Evolutionary conservation across 257 asterid genomes (phyloP).

Genomic region (Fraxinus pennsylvanica): DNA sequence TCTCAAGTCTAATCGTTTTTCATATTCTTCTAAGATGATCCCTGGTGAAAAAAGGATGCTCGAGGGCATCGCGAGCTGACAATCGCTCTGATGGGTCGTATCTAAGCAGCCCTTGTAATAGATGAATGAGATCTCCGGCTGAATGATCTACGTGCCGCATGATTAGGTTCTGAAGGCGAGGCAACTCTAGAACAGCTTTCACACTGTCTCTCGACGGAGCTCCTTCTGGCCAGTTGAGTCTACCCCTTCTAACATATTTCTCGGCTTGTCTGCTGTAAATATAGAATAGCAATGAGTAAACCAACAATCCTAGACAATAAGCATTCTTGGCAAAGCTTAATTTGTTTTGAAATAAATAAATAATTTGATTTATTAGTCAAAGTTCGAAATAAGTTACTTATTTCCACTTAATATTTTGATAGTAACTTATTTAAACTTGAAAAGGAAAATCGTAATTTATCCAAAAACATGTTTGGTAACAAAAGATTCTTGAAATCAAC

Average conservation of each 20-base stretch:
- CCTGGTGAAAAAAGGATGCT: constrained; percentile 24
- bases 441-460: no score
- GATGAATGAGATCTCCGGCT: constrained; percentile 70
- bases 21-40: constrained; percentile 41
- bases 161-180: constrained; percentile 79
- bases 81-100: constrained; percentile 74
- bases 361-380: no score
- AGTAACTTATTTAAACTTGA: no score
- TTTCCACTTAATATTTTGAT: no score
- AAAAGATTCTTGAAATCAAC: no score
- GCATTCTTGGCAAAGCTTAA: no score
- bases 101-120: constrained; percentile 76
- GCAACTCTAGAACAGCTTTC: constrained; percentile 67
- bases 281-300: no score
- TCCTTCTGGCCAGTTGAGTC: constrained; percentile 87
- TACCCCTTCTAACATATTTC: constrained; percentile 68
- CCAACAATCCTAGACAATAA: no score
- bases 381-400: no score
- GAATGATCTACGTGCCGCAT: constrained; percentile 49
- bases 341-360: no score
- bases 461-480: no score
- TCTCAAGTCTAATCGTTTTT: neutral
- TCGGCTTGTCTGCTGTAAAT: constrained; percentile 65
- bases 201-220: constrained; percentile 82
- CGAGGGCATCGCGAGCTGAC: constrained; percentile 69